A percentile compares a stretch with the other conserved stretches of the same genome.
These are phyloP conservation scores for Suhomyces coccinellae DNA, from an alignment of 1,139 yeast species.

Conservation along the genomic window DNA sequence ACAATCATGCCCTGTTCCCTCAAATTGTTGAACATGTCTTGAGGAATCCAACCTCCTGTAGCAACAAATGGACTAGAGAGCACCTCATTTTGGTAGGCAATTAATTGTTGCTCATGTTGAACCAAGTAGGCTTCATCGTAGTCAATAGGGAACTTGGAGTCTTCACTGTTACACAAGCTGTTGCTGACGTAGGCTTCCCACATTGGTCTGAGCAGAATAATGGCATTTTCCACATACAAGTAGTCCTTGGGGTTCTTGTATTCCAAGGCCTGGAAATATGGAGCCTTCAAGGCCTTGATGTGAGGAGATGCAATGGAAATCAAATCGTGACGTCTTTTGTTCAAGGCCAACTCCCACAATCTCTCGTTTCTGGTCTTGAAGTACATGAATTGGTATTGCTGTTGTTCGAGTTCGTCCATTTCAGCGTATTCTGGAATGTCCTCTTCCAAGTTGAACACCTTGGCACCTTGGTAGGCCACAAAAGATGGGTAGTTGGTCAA, in stretches of 20 bases:
- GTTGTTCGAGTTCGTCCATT: constrained; percentile 70
- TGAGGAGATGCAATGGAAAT: constrained; percentile 81
- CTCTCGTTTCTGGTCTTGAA: constrained; percentile 89
- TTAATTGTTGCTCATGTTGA: constrained; percentile 57
- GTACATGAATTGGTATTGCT: constrained; percentile 81
- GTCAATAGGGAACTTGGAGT: constrained; percentile 56
- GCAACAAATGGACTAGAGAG: constrained; percentile 81
- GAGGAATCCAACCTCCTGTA: constrained; percentile 95
- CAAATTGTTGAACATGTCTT: constrained; percentile 78
- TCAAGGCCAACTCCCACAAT: constrained; percentile 78
- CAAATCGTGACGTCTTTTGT: constrained; percentile 61
- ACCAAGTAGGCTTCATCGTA: constrained; percentile 57
- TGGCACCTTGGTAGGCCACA: constrained; percentile 84
- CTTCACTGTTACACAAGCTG: constrained; percentile 51
- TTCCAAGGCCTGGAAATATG: constrained; percentile 66
- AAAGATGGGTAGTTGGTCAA: constrained; percentile 78
- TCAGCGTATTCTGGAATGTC: constrained; percentile 72
- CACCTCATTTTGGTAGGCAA: constrained; percentile 65
- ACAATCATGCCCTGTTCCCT: constrained; percentile 64
- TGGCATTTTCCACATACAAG: constrained; percentile 62
- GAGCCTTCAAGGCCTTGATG: constrained; percentile 63
- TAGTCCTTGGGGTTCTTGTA: constrained; percentile 64
- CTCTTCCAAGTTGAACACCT: constrained; percentile 69
- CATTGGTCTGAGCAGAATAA: constrained; percentile 72
- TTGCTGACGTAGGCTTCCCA: constrained; percentile 72